Evolutionary conservation across 352 stramenopile species (phyloP), one percentile per base, ranked within the genome.

Genomic region (Paralagenidium karlingii): DNA sequence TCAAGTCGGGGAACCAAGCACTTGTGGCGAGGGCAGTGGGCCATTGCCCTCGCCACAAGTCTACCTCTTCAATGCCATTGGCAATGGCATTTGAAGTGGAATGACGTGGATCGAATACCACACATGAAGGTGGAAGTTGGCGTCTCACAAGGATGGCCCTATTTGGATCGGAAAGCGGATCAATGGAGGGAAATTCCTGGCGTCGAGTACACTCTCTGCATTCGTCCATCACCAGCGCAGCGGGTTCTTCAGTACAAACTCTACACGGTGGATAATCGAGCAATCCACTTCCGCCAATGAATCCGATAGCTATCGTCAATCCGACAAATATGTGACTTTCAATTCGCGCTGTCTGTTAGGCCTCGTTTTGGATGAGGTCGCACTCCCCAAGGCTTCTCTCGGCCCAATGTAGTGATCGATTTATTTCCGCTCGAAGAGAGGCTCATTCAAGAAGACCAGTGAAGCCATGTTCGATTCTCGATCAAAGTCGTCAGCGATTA

Each of bases 71-170:
- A n/a, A n/a, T n/a, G n/a, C n/a, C n/a, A n/a, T n/a, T n/a, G n/a
- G n/a, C n/a, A n/a, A n/a, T n/a, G n/a, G n/a, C n/a, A n/a, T n/a
- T n/a, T n/a, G n/a, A n/a, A n/a, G 8, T 13, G 29, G 40, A 15
- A 15, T 54, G 16, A 19, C 34, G 24, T 49, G 41, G 40, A 3
- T 11, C 1, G 52, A 56, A 20, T 56, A 50, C 21, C 52, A 55
- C 43, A 60, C 47, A 5, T 56, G 19, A 56, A 56, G 38, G 34
- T 56, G 1, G 47, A 56, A 43, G 41, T 60, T 2, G 52, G 52
- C 19, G 38, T 56, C 13, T 34, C 34, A n/a, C 39, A 31, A 5
- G 16, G n/a, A 19, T 60, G 52, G 28, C 10, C 22, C 1, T 21
- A 43, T 11, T 34, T 60, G 24, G 42, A 56, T 24, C 24, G 21